These are phyloP conservation scores for Cardamine chenopodiifolia DNA, from an alignment of 345 rosid genomes.

Conservation along the genomic window DNA sequence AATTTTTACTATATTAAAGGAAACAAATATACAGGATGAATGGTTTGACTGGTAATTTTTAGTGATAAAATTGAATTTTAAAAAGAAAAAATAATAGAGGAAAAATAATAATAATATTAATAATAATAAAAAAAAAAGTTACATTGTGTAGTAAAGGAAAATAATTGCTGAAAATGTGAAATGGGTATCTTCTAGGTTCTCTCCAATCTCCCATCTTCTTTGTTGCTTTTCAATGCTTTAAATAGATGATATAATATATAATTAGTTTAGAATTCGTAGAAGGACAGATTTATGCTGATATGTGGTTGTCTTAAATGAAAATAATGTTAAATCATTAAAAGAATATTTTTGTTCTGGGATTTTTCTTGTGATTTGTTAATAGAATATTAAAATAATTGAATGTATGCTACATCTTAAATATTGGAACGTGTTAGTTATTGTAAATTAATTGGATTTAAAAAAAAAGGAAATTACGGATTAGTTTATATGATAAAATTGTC, in stretches of 20 bases:
- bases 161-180: conserved; percentile 22
- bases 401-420: background rate
- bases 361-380: conserved; percentile 3
- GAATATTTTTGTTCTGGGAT: background rate
- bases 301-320: background rate
- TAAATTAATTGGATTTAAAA: background rate
- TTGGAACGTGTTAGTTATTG: background rate
- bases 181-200: conserved; percentile 23
- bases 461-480: background rate
- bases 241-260: background rate
- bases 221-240: conserved; percentile 1
- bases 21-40: background rate
- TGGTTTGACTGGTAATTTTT: background rate
- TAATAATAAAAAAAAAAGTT: background rate
- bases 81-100: too few species aligned
- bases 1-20: background rate
- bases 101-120: too few species aligned
- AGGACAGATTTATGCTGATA: background rate
- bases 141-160: background rate
- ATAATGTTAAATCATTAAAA: background rate
- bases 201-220: background rate
- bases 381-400: background rate
- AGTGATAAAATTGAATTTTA: background rate
- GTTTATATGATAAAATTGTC: background rate
- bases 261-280: background rate